phyloP scores from a whole-genome alignment of 2,329 filamentous ascomycete genomes.

The Rugonectria rugulosa region DNA sequence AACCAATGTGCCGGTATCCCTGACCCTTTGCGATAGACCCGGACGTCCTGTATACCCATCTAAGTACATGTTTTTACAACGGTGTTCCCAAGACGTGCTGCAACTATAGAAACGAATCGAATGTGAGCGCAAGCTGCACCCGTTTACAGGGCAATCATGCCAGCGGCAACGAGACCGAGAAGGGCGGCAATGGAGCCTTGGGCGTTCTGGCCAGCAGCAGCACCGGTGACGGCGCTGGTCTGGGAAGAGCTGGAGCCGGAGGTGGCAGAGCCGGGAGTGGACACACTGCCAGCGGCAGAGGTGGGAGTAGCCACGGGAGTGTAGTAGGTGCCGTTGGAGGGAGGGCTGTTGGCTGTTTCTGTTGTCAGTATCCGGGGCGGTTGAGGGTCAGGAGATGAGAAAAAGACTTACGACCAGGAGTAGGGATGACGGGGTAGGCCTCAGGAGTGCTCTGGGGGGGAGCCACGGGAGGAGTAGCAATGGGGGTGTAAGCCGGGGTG shows the following conservation, averaged over 20 bases:
- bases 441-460: conserved; percentile 20
- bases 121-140: not conserved
- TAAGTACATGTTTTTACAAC: not conserved
- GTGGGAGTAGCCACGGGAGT: not conserved
- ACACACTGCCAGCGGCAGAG: conserved; percentile 6
- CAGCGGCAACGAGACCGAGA: conserved; percentile 33
- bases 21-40: not conserved
- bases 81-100: no score
- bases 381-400: not conserved
- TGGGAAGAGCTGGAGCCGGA: conserved; percentile 12
- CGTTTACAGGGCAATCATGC: conserved; percentile 35
- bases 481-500: conserved; percentile 24
- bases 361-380: not conserved
- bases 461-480: not conserved
- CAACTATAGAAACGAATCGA: not conserved
- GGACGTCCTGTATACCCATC: not conserved
- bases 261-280: conserved; percentile 21
- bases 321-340: conserved; percentile 4
- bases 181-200: conserved; percentile 32
- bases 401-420: conserved; percentile 14
- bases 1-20: conserved; percentile 29
- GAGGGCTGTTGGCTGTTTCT: conserved; percentile 16
- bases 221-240: conserved; percentile 24
- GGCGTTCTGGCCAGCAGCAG: conserved; percentile 15
- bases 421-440: conserved; percentile 24